Percentiles rank a stretch among this genome's conserved stretches.
phyloP scores from a whole-genome alignment of 2,329 filamentous ascomycete genomes.

The Alternaria infectoria region DNA sequence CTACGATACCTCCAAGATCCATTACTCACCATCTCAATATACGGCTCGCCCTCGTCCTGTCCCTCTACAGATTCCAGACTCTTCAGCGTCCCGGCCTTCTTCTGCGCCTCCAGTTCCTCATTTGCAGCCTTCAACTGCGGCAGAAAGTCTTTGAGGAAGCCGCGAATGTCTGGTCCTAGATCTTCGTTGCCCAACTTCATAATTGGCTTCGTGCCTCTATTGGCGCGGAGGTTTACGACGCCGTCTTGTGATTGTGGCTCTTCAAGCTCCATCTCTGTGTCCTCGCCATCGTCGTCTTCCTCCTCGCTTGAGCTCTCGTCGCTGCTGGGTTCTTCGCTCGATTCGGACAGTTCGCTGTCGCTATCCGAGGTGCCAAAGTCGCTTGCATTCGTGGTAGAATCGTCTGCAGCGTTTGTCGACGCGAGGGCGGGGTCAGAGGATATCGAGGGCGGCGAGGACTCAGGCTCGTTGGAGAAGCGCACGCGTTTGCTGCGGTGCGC shows the following conservation, averaged over 20 bases:
- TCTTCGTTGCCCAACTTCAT: conserved; percentile 38
- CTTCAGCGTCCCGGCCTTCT: conserved; percentile 47
- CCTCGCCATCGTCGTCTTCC: conserved; percentile 26
- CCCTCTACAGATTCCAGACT: conserved; percentile 36
- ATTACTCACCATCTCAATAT: conserved; percentile 50
- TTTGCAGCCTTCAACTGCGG: conserved; percentile 54
- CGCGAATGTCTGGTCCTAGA: conserved; percentile 37
- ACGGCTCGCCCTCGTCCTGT: conserved; percentile 36
- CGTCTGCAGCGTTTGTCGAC: conserved; percentile 21
- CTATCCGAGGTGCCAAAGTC: conserved; percentile 26
- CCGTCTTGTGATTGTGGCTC: conserved; percentile 10
- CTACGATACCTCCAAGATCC: not conserved
- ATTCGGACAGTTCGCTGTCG: conserved; percentile 40
- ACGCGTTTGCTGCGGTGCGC: conserved; percentile 32
- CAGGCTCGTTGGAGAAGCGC: conserved; percentile 26
- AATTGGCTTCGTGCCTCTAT: conserved; percentile 39
- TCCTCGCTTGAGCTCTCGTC: conserved; percentile 42
- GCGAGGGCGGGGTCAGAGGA: conserved; percentile 27
- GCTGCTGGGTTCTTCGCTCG: conserved; percentile 49
- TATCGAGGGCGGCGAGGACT: conserved; percentile 27
- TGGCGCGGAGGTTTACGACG: conserved; percentile 38
- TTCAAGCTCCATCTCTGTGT: conserved; percentile 10
- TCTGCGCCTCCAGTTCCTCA: conserved; percentile 50
- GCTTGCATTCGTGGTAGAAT: conserved; percentile 25
- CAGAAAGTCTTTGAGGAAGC: conserved; percentile 51